Conservation (phyloP, 441 rosid species). For the Pelargonium australe region DNA sequence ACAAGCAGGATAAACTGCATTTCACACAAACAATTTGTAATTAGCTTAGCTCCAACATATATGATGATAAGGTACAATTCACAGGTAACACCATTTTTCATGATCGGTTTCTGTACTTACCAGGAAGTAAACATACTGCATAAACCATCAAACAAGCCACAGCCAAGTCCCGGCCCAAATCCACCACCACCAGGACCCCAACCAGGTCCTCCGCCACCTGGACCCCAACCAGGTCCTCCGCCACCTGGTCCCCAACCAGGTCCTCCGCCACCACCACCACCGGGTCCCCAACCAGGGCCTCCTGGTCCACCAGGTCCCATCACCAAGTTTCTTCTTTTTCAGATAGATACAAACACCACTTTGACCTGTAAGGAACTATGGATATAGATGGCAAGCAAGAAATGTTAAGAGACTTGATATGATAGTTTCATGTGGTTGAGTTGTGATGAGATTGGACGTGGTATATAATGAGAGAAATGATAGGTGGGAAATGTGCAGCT, state of each 20-base stretch:
- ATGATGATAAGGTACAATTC: too few relatives aligned
- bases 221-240: constrained; percentile 32
- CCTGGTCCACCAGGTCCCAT: constrained; percentile 36
- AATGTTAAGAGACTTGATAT: not conserved
- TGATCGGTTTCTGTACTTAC: constrained; percentile 28
- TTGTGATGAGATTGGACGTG: not conserved
- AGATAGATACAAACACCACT: not conserved
- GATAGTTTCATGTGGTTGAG: not conserved
- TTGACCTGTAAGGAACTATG: not conserved
- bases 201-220: constrained; percentile 25
- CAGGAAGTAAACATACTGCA: constrained; percentile 58
- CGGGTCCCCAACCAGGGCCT: constrained; percentile 31
- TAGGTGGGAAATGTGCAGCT: not conserved
- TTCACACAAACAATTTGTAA: not conserved
- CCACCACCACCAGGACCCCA: constrained; percentile 31
- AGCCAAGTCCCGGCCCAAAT: constrained; percentile 37
- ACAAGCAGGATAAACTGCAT: constrained; percentile 58
- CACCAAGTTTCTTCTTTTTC: not conserved
- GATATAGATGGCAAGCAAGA: not conserved
- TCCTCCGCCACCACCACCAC: constrained; percentile 26
- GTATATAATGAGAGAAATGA: not conserved
- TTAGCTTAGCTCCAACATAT: too few relatives aligned
- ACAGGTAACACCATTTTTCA: not conserved
- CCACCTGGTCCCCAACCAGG: constrained; percentile 16
- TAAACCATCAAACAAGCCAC: constrained; percentile 51